phyloP scores from a whole-genome alignment of 1,284 basidiomycete genomes.

The Xanthoconium separans region DNA sequence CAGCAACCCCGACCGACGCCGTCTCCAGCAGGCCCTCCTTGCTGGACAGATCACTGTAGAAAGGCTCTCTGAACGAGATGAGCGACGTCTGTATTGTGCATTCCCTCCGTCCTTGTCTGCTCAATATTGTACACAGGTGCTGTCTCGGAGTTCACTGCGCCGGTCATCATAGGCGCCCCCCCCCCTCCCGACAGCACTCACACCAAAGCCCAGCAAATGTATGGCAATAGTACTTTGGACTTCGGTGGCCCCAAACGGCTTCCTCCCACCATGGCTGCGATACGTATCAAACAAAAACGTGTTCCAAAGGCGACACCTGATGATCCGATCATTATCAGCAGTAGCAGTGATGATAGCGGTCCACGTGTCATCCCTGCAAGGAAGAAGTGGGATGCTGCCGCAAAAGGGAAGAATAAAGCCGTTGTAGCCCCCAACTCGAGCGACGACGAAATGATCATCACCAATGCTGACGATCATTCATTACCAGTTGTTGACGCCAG shows the following conservation, averaged over 20 bases:
- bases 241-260: background rate
- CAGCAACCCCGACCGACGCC: background rate
- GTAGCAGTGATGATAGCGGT: background rate
- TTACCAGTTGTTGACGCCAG: no score
- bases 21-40: background rate
- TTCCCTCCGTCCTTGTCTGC: background rate
- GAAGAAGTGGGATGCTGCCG: background rate
- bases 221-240: conserved; percentile 1
- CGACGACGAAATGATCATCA: background rate
- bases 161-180: background rate
- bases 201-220: conserved; percentile 3
- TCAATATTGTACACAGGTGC: background rate
- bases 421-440: background rate
- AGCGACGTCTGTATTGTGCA: background rate
- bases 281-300: background rate
- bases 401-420: background rate
- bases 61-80: background rate
- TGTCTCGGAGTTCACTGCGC: background rate
- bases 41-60: background rate
- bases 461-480: background rate
- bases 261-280: background rate
- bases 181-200: background rate
- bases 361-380: background rate
- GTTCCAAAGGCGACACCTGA: background rate
- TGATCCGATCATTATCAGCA: background rate